Conservation (phyloP, 805 yeast species). For the Zygosaccharomyces lentus region DNA sequence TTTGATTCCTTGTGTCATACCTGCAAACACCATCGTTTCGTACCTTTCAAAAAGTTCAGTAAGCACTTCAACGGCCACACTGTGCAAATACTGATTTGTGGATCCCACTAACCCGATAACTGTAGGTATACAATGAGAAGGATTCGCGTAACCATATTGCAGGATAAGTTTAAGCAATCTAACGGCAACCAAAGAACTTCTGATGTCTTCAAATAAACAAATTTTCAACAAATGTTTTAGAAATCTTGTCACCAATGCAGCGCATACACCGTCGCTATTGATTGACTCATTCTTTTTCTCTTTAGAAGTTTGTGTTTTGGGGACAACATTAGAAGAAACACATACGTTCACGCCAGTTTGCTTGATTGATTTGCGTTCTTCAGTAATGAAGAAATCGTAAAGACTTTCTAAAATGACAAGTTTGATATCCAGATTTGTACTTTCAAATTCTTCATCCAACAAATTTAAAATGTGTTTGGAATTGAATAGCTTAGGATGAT, state of each 20-base stretch:
- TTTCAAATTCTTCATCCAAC: slow-evolving; percentile 47
- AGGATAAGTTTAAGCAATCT: slow-evolving; percentile 53
- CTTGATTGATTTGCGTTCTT: slow-evolving; percentile 45
- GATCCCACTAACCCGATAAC: slow-evolving; percentile 67
- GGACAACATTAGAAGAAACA: slow-evolving; percentile 31
- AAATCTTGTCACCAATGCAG: slow-evolving; percentile 66
- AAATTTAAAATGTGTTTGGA: slow-evolving; percentile 49
- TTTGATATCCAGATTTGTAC: slow-evolving; percentile 40
- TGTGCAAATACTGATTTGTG: slow-evolving; percentile 39
- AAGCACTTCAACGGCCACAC: slow-evolving; percentile 51
- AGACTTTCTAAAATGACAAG: slow-evolving; percentile 55
- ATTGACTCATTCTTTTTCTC: slow-evolving; percentile 39
- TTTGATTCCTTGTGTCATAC: slow-evolving; percentile 59
- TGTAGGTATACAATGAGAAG: slow-evolving; percentile 63
- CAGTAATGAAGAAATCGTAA: slow-evolving; percentile 51
- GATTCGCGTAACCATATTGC: slow-evolving; percentile 68
- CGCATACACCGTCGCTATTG: slow-evolving; percentile 62
- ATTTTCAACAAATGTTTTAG: slow-evolving; percentile 44
- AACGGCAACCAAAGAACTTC: slow-evolving; percentile 48
- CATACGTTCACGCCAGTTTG: slow-evolving; percentile 40
- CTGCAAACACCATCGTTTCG: slow-evolving; percentile 65
- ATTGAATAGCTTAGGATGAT: slow-evolving; percentile 63
- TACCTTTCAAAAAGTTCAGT: slow-evolving; percentile 55
- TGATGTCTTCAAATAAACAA: slow-evolving; percentile 45
- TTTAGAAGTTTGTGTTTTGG: slow-evolving; percentile 41